A percentile compares a stretch with the other conserved stretches of the same genome.
Conservation (phyloP, 2,329 filamentous ascomycete genomes). For the Seiridium unicorne region DNA sequence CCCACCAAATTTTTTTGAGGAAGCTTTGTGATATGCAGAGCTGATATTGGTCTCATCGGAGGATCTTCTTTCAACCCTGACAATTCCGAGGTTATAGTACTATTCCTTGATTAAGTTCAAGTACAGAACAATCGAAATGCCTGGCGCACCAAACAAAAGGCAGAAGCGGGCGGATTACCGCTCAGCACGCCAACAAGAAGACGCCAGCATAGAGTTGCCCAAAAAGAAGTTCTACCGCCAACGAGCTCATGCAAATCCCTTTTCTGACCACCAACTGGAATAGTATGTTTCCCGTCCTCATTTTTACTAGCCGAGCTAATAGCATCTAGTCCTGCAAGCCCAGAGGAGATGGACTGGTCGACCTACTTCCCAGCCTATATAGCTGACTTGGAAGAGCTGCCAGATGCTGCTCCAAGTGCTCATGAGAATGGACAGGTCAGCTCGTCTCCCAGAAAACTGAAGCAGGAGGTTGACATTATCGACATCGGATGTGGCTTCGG, state of each 20-base stretch:
- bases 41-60: neutral
- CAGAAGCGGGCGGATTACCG: slow-evolving; percentile 68
- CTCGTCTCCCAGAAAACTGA: slow-evolving; percentile 37
- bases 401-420: slow-evolving; percentile 17
- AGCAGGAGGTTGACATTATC: slow-evolving; percentile 80
- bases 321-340: slow-evolving; percentile 66
- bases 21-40: neutral
- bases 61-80: neutral
- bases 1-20: neutral
- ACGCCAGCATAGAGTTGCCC: slow-evolving; percentile 60
- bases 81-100: neutral
- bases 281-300: slow-evolving; percentile 63
- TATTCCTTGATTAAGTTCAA: too few relatives aligned
- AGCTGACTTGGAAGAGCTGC: slow-evolving; percentile 31
- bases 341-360: slow-evolving; percentile 89
- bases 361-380: slow-evolving; percentile 76
- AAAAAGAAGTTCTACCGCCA: slow-evolving; percentile 97
- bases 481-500: slow-evolving; percentile 98
- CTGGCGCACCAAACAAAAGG: slow-evolving; percentile 47
- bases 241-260: slow-evolving; percentile 94
- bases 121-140: slow-evolving; percentile 28
- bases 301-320: slow-evolving; percentile 10
- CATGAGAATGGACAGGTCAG: slow-evolving; percentile 12
- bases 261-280: slow-evolving; percentile 85
- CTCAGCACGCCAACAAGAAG: slow-evolving; percentile 50